Conservation (phyloP, 495 filamentous ascomycete species). For the Sphaerosporella brunnea region DNA sequence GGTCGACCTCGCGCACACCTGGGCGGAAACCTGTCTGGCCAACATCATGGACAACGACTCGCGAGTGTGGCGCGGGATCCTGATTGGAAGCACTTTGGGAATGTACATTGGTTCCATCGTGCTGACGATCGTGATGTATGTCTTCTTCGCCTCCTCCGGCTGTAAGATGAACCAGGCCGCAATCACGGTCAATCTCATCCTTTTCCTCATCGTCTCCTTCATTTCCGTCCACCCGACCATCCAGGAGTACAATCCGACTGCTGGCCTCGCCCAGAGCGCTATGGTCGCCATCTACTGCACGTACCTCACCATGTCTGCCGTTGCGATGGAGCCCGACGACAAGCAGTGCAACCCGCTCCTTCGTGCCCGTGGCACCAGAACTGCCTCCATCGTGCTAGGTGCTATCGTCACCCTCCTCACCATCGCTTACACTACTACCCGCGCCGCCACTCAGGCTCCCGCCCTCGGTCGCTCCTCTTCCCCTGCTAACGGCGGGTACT, state of each 20-base stretch:
- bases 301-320: constrained; percentile 94
- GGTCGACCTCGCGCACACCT: constrained; percentile 91
- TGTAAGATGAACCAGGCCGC: constrained; percentile 88
- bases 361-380: constrained; percentile 75
- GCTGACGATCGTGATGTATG: constrained; percentile 93
- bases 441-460: constrained; percentile 85
- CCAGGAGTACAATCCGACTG: constrained; percentile 82
- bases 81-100: constrained; percentile 79
- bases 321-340: constrained; percentile 97
- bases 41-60: constrained; percentile 88
- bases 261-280: constrained; percentile 84
- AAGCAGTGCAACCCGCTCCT: constrained; percentile 83
- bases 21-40: constrained; percentile 86
- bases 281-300: constrained; percentile 98
- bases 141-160: constrained; percentile 71
- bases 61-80: constrained; percentile 57
- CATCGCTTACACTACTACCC: constrained; percentile 91
- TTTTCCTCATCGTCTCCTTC: constrained; percentile 63
- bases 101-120: constrained; percentile 83
- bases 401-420: constrained; percentile 94
- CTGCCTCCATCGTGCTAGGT: constrained; percentile 72
- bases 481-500: constrained; percentile 42
- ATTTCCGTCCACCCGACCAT: constrained; percentile 79
- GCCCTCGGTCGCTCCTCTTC: constrained; percentile 46
- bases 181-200: constrained; percentile 63